Base-by-base conservation (phyloP, 768 basidiomycete genomes). In the Holtermanniella nyarrowii region DNA sequence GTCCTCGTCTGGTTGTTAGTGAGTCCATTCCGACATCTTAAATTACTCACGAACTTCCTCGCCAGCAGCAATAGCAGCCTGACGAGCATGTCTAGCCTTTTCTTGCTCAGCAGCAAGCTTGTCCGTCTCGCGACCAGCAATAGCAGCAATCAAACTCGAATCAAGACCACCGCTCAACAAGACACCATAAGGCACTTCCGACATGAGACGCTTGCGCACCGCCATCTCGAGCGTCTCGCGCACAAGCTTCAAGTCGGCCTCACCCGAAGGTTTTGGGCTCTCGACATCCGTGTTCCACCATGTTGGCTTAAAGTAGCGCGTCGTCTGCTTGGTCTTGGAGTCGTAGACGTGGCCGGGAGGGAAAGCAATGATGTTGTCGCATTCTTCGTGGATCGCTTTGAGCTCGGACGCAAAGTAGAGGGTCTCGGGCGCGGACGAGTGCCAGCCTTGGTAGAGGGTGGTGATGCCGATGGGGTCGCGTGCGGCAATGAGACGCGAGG, bases 401-500 rank as follows among this genome's bases (percentile, higher is more conserved):
- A 99, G 82, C 74, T 99, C 95, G 1, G 91, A 96, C 2, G 95
- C 82, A 69, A 99, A 99, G 75, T 81, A 97, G 47, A 86, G 80
- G 31, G 80, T 80, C 39, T 84, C 86, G 4, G 93, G 91, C 24
- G 78, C 76, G 40, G 80, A 78, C 1, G 88, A 88, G 73, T 77
- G 82, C 86, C 86, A 89, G 40, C 95, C 95, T 74, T 93, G 90
- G 73, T 97, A 99, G 7, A 99, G 77, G n/a, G 95, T 96, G 46
- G 95, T 97, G 70, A 97, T 88, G 21, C 95, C 95, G 65, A 99
- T 83, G 22, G 95, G 90, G 69, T 99, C 95, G 31, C 95, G 86
- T 3, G 90, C 89, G 54, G 91, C 95, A 63, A 99, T 89, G 55
- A 99, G 76, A 49, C 93, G 82, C 21, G 88, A 78, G 7, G 93